These are phyloP conservation scores for Neofusicoccum cordaticola DNA, from an alignment of 2,329 filamentous ascomycete species.

Conservation along the genomic window DNA sequence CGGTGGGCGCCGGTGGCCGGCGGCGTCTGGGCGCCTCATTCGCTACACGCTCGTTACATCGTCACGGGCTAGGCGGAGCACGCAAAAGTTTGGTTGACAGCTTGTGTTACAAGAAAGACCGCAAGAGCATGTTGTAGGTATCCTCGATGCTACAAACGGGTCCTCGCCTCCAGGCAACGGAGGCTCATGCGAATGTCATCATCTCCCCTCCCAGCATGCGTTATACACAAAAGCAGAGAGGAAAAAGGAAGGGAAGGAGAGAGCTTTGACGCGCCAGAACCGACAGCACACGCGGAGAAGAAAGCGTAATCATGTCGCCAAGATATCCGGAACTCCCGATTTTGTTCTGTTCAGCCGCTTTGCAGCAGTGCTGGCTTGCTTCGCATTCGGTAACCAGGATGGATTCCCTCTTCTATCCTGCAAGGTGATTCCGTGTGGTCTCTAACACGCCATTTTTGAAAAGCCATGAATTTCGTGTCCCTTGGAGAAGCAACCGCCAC, in stretches of 20 bases:
- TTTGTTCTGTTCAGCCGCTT: conserved; percentile 18
- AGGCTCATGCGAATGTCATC: conserved; percentile 35
- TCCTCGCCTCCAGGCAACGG: conserved; percentile 36
- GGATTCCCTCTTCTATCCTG: conserved; percentile 45
- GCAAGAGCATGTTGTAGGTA: conserved; percentile 44
- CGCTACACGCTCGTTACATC: neutral
- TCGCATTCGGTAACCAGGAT: conserved; percentile 32
- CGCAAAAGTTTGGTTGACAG: neutral
- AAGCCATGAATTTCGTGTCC: conserved; percentile 32
- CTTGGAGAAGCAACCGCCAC: conserved; percentile 26
- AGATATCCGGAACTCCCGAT: conserved; percentile 45
- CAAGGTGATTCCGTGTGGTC: conserved; percentile 36
- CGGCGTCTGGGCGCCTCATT: neutral
- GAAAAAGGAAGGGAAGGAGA: conserved; percentile 11
- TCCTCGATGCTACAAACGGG: conserved; percentile 45
- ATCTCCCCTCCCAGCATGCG: conserved; percentile 43
- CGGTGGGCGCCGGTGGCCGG: conserved; percentile 12
- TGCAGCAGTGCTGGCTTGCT: conserved; percentile 37
- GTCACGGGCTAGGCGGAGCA: neutral
- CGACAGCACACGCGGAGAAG: conserved; percentile 38
- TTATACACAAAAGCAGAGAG: conserved; percentile 28
- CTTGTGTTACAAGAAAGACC: conserved; percentile 27
- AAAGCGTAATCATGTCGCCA: conserved; percentile 39
- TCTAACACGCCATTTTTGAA: conserved; percentile 22
- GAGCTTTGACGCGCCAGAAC: conserved; percentile 29